A percentile compares a stretch with the other conserved stretches of the same genome.
These are phyloP conservation scores for Xylaria hypoxylon DNA, from an alignment of 2,329 filamentous ascomycete genomes.

Conservation along the genomic window DNA sequence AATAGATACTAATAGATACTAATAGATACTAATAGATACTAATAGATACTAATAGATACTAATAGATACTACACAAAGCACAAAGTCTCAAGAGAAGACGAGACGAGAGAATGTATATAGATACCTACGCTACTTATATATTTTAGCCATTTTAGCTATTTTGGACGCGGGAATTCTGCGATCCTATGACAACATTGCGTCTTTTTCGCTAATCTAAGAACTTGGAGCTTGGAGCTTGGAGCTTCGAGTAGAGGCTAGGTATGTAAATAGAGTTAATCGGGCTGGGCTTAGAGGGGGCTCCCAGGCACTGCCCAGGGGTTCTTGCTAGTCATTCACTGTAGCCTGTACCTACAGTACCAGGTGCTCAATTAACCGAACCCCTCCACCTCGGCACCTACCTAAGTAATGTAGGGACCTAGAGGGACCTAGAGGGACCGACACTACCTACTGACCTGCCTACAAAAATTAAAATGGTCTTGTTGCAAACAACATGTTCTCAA, in stretches of 20 bases:
- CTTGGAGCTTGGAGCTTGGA: slow-evolving; percentile 18
- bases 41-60: too few relatives aligned
- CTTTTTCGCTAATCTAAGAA: slow-evolving; percentile 19
- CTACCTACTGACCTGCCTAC: too few relatives aligned
- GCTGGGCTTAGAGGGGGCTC: slow-evolving; percentile 30
- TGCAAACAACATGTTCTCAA: not conserved
- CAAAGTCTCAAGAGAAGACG: not conserved
- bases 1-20: too few relatives aligned
- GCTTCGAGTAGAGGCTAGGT: not conserved
- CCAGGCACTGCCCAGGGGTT: not conserved
- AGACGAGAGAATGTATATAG: not conserved
- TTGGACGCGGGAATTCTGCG: slow-evolving; percentile 26
- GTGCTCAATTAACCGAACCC: not conserved
- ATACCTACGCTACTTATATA: not conserved
- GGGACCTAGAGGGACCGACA: too few relatives aligned
- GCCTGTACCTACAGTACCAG: too few relatives aligned
- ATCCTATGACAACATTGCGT: slow-evolving; percentile 32
- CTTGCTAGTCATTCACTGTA: too few relatives aligned
- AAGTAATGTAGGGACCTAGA: not conserved
- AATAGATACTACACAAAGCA: too few relatives aligned
- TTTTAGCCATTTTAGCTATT: too few relatives aligned
- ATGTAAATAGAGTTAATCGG: not conserved
- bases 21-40: too few relatives aligned
- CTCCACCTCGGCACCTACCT: not conserved
- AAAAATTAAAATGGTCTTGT: too few relatives aligned